These are phyloP conservation scores for Strobilomyces dryophilus DNA, from an alignment of 768 basidiomycete species.

Conservation along the genomic window DNA sequence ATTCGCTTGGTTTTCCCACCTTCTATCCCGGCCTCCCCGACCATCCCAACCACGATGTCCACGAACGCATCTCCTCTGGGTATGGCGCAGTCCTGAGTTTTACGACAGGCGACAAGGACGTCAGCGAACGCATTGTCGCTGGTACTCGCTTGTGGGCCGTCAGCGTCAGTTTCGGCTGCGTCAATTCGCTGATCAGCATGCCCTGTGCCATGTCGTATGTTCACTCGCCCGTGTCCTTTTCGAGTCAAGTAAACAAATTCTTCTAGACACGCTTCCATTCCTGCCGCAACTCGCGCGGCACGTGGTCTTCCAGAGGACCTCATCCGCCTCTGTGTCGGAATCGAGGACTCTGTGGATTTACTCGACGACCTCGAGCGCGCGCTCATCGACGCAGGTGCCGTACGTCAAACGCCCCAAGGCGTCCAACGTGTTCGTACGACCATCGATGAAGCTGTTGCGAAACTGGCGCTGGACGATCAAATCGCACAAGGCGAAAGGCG, in stretches of 20 bases:
- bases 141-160: constrained; percentile 95
- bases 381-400: constrained; percentile 87
- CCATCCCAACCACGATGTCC: constrained; percentile 85
- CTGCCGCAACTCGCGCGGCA: constrained; percentile 90
- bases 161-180: constrained; percentile 95
- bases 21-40: constrained; percentile 86
- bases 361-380: constrained; percentile 94
- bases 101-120: constrained; percentile 83
- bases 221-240: not conserved
- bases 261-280: constrained; percentile 90
- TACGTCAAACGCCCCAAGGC: constrained; percentile 47
- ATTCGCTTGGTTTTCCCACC: constrained; percentile 81
- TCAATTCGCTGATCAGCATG: constrained; percentile 98
- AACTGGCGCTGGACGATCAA: constrained; percentile 43
- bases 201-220: constrained; percentile 99
- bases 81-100: constrained; percentile 94
- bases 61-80: constrained; percentile 85
- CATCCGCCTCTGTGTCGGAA: constrained; percentile 96
- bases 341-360: constrained; percentile 91
- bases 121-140: constrained; percentile 91
- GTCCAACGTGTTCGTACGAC: constrained; percentile 44
- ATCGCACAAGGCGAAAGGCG: constrained; percentile 3
- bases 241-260: not conserved
- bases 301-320: constrained; percentile 98
- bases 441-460: constrained; percentile 63